Conservation (phyloP, 1,139 yeast genomes). For the Pichia sp. region DNA sequence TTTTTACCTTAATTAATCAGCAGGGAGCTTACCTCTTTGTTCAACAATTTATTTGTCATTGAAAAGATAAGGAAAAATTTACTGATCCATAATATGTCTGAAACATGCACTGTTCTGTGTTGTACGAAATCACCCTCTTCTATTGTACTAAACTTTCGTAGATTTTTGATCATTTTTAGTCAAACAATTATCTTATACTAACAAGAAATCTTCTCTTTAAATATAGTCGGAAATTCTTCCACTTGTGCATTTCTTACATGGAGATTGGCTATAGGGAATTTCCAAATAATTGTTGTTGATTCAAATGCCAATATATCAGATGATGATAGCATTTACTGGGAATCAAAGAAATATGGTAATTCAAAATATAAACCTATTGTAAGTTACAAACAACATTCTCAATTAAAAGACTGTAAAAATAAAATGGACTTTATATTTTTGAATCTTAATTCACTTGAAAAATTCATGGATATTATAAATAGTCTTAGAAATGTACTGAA, state of each 20-base stretch:
- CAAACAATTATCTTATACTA: no score
- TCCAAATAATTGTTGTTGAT: constrained; percentile 1
- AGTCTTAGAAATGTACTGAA: constrained; percentile 9
- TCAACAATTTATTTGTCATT: no score
- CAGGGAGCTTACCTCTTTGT: no score
- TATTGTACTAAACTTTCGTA: no score
- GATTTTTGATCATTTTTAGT: no score
- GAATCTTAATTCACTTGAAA: constrained; percentile 12
- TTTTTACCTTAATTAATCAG: neutral
- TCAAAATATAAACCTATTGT: constrained; percentile 5
- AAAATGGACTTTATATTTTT: constrained; percentile 20
- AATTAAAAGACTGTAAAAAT: neutral
- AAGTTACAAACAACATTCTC: constrained; percentile 3
- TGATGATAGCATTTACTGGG: constrained; percentile 11
- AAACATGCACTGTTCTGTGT: constrained; percentile 5
- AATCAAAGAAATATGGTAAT: constrained; percentile 9
- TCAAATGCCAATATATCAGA: constrained; percentile 1
- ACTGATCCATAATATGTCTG: no score
- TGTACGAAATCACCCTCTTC: constrained; percentile 6
- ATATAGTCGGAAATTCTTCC: constrained; percentile 21
- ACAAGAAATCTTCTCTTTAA: no score
- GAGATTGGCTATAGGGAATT: constrained; percentile 16
- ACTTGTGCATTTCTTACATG: constrained; percentile 19
- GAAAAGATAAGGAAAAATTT: no score
- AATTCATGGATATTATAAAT: constrained; percentile 9